A percentile compares a stretch with the other conserved stretches of the same genome.
These are phyloP conservation scores for Ophiostoma angusticollis DNA, from an alignment of 2,329 filamentous ascomycete genomes.

Conservation along the genomic window DNA sequence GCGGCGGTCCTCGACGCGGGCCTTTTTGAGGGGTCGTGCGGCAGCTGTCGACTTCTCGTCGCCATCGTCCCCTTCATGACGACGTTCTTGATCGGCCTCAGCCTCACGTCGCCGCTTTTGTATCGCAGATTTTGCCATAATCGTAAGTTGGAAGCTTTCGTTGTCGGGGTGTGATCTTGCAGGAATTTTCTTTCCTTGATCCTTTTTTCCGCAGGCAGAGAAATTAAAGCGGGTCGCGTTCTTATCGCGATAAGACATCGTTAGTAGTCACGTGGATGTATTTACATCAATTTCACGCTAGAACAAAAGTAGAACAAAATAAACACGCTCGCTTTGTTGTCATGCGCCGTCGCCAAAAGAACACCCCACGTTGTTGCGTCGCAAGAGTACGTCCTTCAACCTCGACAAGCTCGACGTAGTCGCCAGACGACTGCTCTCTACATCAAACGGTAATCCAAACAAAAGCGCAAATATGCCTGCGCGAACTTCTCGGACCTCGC, in stretches of 20 bases:
- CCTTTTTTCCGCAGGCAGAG: conserved; percentile 9
- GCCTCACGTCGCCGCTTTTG: conserved; percentile 25
- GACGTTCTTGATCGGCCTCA: conserved; percentile 20
- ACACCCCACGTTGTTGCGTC: no score
- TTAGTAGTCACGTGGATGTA: conserved; percentile 7
- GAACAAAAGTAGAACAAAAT: conserved; percentile 12
- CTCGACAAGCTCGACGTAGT: no score
- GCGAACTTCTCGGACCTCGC: conserved; percentile 34
- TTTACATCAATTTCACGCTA: conserved; percentile 2
- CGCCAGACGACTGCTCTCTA: background rate
- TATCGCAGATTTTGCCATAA: conserved; percentile 18
- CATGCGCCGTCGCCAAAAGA: conserved; percentile 6
- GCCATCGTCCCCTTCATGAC: conserved; percentile 10
- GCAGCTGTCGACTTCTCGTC: background rate
- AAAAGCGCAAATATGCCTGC: conserved; percentile 31
- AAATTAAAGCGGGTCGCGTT: conserved; percentile 6
- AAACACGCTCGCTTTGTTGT: conserved; percentile 11
- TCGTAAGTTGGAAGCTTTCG: background rate
- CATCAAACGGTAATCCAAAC: no score
- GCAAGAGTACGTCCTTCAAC: no score
- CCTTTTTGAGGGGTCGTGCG: conserved; percentile 36
- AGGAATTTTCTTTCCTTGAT: background rate
- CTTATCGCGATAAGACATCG: conserved; percentile 9
- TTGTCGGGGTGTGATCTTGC: background rate
- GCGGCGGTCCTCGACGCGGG: conserved; percentile 45